phyloP scores from a whole-genome alignment of 257 asterid species.

The Solanum gracilifrons region DNA sequence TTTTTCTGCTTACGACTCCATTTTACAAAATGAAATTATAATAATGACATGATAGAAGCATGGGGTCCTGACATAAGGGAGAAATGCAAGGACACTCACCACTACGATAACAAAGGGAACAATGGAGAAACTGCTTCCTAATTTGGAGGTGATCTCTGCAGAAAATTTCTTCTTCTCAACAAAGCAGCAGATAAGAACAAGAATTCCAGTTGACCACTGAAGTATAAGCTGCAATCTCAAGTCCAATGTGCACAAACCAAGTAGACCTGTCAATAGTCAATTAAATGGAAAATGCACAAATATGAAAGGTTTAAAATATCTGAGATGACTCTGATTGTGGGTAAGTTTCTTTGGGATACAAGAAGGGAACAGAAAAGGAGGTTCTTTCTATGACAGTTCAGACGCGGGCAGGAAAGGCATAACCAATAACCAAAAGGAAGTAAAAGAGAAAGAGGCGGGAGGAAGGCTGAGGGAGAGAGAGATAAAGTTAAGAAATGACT shows the following conservation, averaged over 20 bases:
- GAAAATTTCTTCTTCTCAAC: constrained; percentile 65
- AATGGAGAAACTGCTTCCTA: constrained; percentile 92
- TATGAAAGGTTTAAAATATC: background rate
- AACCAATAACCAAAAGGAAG: background rate
- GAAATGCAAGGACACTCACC: constrained; percentile 41
- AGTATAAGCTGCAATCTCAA: constrained; percentile 94
- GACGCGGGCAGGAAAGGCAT: background rate
- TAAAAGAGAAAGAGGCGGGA: background rate
- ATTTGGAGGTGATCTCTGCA: constrained; percentile 60
- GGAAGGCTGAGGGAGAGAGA: background rate
- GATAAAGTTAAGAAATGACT: background rate
- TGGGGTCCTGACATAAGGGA: background rate
- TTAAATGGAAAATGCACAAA: constrained; percentile 19
- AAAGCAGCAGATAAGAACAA: constrained; percentile 75
- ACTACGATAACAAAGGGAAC: constrained; percentile 85
- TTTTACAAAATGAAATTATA: background rate
- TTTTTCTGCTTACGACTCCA: background rate
- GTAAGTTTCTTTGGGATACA: background rate
- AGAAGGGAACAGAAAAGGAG: background rate
- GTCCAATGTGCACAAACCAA: constrained; percentile 40
- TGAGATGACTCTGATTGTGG: background rate
- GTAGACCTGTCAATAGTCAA: constrained; percentile 29
- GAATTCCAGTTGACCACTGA: constrained; percentile 94
- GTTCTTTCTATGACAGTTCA: background rate
- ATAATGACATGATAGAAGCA: background rate